Evolutionary conservation across 148 eudicot genomes (phyloP).

Genomic region (Fallopia convolvulus): DNA sequence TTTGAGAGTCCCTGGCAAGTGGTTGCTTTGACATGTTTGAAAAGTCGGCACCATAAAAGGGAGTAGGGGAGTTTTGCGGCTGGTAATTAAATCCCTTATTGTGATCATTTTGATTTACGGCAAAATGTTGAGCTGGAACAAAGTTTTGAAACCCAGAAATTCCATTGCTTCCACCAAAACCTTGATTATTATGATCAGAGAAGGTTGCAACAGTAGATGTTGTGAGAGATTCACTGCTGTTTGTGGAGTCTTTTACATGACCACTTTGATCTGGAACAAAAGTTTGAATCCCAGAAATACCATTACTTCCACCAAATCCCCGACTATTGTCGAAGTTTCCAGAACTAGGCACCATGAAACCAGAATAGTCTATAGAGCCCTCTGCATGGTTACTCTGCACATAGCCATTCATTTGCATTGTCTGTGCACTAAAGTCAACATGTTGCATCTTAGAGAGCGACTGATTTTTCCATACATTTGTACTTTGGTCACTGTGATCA

Average conservation of each 20-base stretch:
- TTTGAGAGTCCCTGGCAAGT: conserved; percentile 28
- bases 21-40: conserved; percentile 30
- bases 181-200: conserved; percentile 25
- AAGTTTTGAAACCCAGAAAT: conserved; percentile 22
- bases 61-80: conserved; percentile 22
- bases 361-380: neutral
- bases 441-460: conserved; percentile 18
- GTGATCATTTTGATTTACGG: conserved; percentile 25
- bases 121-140: conserved; percentile 29
- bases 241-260: conserved; percentile 5
- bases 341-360: conserved; percentile 1
- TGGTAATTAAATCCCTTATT: conserved; percentile 29
- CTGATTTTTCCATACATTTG: conserved; percentile 31
- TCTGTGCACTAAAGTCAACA: conserved; percentile 14
- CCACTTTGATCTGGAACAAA: conserved; percentile 9
- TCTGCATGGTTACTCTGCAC: neutral
- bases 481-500: conserved; percentile 27
- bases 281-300: neutral
- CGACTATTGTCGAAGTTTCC: neutral
- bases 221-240: neutral
- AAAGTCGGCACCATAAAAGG: conserved; percentile 28
- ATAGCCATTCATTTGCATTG: neutral
- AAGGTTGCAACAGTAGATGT: conserved; percentile 17
- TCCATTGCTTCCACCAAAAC: conserved; percentile 24
- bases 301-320: conserved; percentile 5